These are phyloP conservation scores for Starmerella scarabaei DNA, from an alignment of 805 yeast species.

Conservation along the genomic window DNA sequence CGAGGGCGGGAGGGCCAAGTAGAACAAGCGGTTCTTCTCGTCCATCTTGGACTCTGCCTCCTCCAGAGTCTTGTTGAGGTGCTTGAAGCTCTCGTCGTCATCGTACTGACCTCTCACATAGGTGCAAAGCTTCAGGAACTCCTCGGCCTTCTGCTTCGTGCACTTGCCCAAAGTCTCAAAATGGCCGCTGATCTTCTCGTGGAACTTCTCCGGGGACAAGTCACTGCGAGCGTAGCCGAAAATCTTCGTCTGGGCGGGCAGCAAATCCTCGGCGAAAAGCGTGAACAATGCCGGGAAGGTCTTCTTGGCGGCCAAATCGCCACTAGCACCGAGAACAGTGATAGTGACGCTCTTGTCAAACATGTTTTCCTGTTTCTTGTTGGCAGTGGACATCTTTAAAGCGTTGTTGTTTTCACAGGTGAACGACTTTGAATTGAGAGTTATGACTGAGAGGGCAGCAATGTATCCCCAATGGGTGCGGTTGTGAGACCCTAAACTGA, in stretches of 20 bases:
- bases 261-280: constrained; percentile 52
- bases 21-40: constrained; percentile 67
- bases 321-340: constrained; percentile 23
- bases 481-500: too few relatives aligned
- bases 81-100: constrained; percentile 54
- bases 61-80: constrained; percentile 43
- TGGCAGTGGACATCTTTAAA: too few relatives aligned
- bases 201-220: constrained; percentile 52
- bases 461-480: too few relatives aligned
- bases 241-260: constrained; percentile 57
- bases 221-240: constrained; percentile 88
- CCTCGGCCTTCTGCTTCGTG: constrained; percentile 32
- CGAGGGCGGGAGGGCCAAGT: constrained; percentile 90
- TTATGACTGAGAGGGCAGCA: too few relatives aligned
- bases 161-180: constrained; percentile 43
- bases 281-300: constrained; percentile 34
- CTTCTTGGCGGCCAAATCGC: constrained; percentile 30
- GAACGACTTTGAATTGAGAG: too few relatives aligned
- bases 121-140: constrained; percentile 51
- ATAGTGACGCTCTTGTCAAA: constrained; percentile 19
- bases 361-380: neutral
- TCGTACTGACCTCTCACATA: constrained; percentile 78
- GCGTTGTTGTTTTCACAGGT: too few relatives aligned
- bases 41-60: constrained; percentile 40
- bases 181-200: constrained; percentile 48